These are phyloP conservation scores for Silene coronaria DNA, from an alignment of 179 eudicot species.

Conservation along the genomic window DNA sequence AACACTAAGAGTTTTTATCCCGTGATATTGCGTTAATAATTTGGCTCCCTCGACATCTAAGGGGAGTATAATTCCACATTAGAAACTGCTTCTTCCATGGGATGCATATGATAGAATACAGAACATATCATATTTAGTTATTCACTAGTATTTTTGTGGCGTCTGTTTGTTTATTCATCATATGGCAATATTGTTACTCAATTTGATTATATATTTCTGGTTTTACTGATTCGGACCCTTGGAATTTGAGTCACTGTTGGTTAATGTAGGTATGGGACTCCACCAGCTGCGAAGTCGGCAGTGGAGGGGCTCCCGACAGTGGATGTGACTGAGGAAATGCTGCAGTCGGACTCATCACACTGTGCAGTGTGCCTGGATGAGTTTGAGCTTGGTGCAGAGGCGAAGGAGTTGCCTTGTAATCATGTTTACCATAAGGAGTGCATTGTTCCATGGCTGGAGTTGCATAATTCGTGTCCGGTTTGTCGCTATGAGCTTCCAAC, in stretches of 20 bases:
- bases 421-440: constrained; percentile 65
- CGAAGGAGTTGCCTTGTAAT: constrained; percentile 73
- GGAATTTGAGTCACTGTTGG: neutral
- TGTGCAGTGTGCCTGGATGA: constrained; percentile 77
- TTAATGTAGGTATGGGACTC: constrained; percentile 51
- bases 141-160: neutral
- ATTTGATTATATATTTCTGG: neutral
- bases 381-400: constrained; percentile 47
- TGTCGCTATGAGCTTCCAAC: constrained; percentile 83
- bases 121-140: neutral
- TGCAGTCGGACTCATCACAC: constrained; percentile 47
- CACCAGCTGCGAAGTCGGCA: constrained; percentile 60
- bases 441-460: constrained; percentile 74
- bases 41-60: no score
- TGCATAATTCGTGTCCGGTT: constrained; percentile 87
- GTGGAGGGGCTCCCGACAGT: constrained; percentile 45
- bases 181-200: neutral
- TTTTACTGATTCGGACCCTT: neutral
- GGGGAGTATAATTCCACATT: neutral
- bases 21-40: no score
- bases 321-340: constrained; percentile 36
- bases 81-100: neutral
- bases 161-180: neutral
- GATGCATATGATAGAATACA: neutral
- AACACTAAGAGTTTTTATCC: no score